phyloP scores from a whole-genome alignment of 805 yeast genomes.

The Wickerhamomyces kurtzmanii region DNA sequence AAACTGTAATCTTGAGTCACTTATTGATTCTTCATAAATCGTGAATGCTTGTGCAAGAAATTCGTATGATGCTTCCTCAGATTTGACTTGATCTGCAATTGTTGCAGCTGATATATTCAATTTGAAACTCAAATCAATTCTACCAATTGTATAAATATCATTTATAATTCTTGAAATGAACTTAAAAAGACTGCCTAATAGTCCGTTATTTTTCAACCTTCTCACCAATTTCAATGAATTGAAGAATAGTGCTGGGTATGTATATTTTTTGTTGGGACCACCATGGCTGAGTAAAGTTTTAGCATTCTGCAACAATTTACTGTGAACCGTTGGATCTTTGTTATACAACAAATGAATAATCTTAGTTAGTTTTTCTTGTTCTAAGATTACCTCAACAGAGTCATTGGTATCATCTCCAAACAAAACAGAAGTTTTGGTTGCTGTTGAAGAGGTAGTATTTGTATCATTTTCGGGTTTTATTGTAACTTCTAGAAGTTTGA shows the following conservation, averaged over 20 bases:
- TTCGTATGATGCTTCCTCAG: constrained; percentile 75
- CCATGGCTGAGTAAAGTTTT: constrained; percentile 43
- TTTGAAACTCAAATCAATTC: constrained; percentile 26
- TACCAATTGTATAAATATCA: constrained; percentile 42
- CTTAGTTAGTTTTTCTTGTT: constrained; percentile 60
- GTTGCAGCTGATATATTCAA: constrained; percentile 59
- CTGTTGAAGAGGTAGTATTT: constrained; percentile 6
- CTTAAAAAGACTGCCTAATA: constrained; percentile 42
- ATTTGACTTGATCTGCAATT: constrained; percentile 67
- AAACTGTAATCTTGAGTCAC: constrained; percentile 43
- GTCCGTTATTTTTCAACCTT: constrained; percentile 22
- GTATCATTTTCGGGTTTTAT: constrained; percentile 22
- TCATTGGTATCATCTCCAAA: constrained; percentile 12
- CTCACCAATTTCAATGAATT: constrained; percentile 52
- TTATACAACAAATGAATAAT: constrained; percentile 54
- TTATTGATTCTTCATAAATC: constrained; percentile 60
- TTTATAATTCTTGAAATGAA: constrained; percentile 60
- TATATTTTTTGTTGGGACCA: constrained; percentile 44
- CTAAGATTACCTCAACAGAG: constrained; percentile 26
- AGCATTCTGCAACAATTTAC: constrained; percentile 33
- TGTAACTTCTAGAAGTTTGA: constrained; percentile 47
- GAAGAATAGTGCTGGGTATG: constrained; percentile 70
- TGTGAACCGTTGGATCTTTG: constrained; percentile 32
- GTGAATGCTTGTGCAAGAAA: constrained; percentile 82
- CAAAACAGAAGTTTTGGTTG: too few species aligned